Conservation (phyloP, 1,284 basidiomycete species). For the Fomes fomentarius region DNA sequence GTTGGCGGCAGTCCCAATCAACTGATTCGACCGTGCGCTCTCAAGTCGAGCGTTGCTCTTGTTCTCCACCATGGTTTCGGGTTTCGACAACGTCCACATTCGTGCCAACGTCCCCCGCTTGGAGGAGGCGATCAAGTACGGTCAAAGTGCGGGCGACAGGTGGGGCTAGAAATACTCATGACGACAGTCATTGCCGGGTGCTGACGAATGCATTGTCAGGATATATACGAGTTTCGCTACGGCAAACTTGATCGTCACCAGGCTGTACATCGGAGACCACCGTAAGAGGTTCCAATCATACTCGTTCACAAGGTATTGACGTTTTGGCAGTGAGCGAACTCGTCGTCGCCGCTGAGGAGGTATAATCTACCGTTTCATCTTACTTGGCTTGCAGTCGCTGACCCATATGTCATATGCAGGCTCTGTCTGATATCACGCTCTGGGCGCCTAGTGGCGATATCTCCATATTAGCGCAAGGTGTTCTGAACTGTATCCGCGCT, state of each 20-base stretch:
- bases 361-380: neutral
- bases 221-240: conserved; percentile 63
- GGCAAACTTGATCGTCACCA: conserved; percentile 54
- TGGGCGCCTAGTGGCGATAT: conserved; percentile 60
- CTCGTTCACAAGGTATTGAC: neutral
- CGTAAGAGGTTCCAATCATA: conserved; percentile 41
- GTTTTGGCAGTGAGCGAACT: conserved; percentile 57
- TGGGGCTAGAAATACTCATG: conserved; percentile 26
- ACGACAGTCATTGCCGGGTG: neutral
- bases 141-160: conserved; percentile 70
- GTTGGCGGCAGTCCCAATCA: conserved; percentile 8
- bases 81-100: conserved; percentile 67
- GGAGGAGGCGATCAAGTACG: conserved; percentile 65
- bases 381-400: conserved; percentile 23
- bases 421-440: conserved; percentile 54
- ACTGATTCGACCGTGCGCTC: neutral
- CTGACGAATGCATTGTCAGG: conserved; percentile 34
- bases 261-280: conserved; percentile 66
- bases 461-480: conserved; percentile 53
- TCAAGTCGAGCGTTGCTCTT: conserved; percentile 62
- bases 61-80: conserved; percentile 64
- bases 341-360: conserved; percentile 64
- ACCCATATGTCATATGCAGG: conserved; percentile 42
- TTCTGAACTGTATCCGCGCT: conserved; percentile 64
- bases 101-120: conserved; percentile 62